These are phyloP conservation scores for Cucumis sativus DNA, from an alignment of 306 rosid genomes.

Conservation along the genomic window DNA sequence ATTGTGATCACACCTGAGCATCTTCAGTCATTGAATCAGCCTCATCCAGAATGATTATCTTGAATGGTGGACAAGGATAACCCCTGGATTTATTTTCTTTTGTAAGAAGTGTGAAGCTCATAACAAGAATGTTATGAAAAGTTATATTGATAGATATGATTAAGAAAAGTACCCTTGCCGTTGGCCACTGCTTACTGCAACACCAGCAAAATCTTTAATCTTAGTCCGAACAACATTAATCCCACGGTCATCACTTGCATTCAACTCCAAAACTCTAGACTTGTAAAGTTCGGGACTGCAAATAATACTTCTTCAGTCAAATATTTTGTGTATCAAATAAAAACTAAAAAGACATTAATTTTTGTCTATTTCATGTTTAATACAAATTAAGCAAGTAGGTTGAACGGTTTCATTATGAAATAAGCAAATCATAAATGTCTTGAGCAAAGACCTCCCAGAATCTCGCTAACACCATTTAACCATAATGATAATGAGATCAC, in stretches of 20 bases:
- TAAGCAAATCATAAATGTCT: not conserved
- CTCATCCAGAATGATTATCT: slow-evolving; percentile 89
- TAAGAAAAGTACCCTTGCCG: slow-evolving; percentile 32
- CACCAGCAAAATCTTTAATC: slow-evolving; percentile 81
- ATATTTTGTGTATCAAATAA: not conserved
- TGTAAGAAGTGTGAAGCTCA: not conserved
- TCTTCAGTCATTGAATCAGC: slow-evolving; percentile 99
- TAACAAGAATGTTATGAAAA: not conserved
- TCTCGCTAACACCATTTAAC: not conserved
- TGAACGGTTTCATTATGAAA: not conserved
- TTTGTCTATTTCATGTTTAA: not conserved
- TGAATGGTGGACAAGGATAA: slow-evolving; percentile 81
- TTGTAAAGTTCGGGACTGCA: slow-evolving; percentile 77
- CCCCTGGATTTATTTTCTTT: slow-evolving; percentile 27
- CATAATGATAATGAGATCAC: not conserved
- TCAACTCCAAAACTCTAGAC: slow-evolving; percentile 84
- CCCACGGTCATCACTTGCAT: slow-evolving; percentile 98
- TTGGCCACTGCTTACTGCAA: slow-evolving; percentile 53
- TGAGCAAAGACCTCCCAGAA: not conserved
- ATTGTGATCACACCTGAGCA: slow-evolving; percentile 58
- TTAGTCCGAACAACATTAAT: slow-evolving; percentile 90
- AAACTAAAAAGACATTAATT: not conserved
- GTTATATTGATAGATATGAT: not conserved
- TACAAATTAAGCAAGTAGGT: not conserved
- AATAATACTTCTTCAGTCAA: not conserved